Conservation (phyloP, 2,329 filamentous ascomycete genomes). For the Diaporthe ilicicola region DNA sequence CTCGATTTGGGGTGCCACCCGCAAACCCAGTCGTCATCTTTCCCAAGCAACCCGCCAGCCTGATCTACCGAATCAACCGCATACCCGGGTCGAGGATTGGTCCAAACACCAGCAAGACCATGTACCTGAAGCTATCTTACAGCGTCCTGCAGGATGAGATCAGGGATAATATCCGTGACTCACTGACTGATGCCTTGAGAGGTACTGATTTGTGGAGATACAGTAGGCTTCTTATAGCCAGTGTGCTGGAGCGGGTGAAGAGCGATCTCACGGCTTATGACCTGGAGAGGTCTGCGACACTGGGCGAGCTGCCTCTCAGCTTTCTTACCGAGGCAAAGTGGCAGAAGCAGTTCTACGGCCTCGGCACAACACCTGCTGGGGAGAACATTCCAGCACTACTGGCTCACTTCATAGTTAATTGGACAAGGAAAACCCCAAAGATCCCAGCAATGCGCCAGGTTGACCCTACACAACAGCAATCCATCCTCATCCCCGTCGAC, state of each 20-base stretch:
- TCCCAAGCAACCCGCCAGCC: conserved; percentile 79
- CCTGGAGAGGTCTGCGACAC: conserved; percentile 64
- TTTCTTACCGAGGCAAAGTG: conserved; percentile 58
- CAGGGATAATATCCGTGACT: conserved; percentile 54
- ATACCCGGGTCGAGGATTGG: conserved; percentile 49
- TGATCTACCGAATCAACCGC: conserved; percentile 80
- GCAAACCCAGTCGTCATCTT: conserved; percentile 71
- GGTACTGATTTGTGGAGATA: conserved; percentile 55
- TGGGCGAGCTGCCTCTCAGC: conserved; percentile 59
- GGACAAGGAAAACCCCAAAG: conserved; percentile 46
- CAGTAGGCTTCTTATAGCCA: conserved; percentile 54
- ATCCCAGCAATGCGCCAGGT: conserved; percentile 44
- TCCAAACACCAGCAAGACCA: conserved; percentile 51
- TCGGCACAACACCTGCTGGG: conserved; percentile 49
- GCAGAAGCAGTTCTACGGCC: conserved; percentile 57
- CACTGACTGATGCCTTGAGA: conserved; percentile 51
- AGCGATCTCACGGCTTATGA: conserved; percentile 57
- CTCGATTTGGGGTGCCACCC: conserved; percentile 65
- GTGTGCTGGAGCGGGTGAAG: conserved; percentile 54
- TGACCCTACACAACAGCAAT: conserved; percentile 54
- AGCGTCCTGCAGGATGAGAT: conserved; percentile 81
- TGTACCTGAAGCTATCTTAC: conserved; percentile 79
- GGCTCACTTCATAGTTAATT: conserved; percentile 46
- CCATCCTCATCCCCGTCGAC: conserved; percentile 88
- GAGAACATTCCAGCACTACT: conserved; percentile 41